Evolutionary conservation across 1,139 yeast species (phyloP), one percentile per base, ranked within the genome.

Genomic region (Blastobotrys illinoisensis): DNA sequence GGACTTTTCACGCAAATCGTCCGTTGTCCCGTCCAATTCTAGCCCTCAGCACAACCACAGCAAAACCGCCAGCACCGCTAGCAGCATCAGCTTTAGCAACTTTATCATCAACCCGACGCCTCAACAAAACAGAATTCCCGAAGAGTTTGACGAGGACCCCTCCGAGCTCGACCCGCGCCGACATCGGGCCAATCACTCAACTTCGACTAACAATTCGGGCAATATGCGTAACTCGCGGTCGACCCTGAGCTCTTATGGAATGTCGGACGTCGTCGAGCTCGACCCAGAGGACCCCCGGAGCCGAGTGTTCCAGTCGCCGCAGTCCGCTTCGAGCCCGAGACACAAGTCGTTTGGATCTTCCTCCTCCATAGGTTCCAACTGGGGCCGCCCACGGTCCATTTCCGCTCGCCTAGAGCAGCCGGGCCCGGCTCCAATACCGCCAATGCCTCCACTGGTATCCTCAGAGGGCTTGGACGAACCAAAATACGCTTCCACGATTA

Each of bases 211-310:
- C 50, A 44, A 44, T 6, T 48, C 50, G 19, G 36, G 13, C 21
- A 45, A 45, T 4, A 19, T 46, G 23, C 52, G 52, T 18, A 24
- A 44, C 36, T 55, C 57, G 2, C 51, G 52, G 13, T 55, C 57
- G n/a, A 55, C 57, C 5, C 26, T 55, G 4, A 52, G 55, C 36
- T 55, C 57, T 19, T 55, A 55, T 43, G 57, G 57, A 9, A 53
- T 47, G 43, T 46, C 46, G 14, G 48, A 46, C 18, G 49, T 44
- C 9, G 32, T 50, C 4, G 57, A 55, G 21, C 45, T 48, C 21
- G 57, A 55, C 36, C 51, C 52, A 1, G 57, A 52, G 9, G 55
- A 52, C 44, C 54, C 56, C 40, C 49, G 47, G 46, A 46, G 47
- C 14, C 40, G 40, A 3, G 40, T 11, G 40, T 32, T 32, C 40